Percentiles rank a stretch among this genome's conserved stretches.
Conservation (phyloP, 2,329 filamentous ascomycete species). For the Xylaria sp. region DNA sequence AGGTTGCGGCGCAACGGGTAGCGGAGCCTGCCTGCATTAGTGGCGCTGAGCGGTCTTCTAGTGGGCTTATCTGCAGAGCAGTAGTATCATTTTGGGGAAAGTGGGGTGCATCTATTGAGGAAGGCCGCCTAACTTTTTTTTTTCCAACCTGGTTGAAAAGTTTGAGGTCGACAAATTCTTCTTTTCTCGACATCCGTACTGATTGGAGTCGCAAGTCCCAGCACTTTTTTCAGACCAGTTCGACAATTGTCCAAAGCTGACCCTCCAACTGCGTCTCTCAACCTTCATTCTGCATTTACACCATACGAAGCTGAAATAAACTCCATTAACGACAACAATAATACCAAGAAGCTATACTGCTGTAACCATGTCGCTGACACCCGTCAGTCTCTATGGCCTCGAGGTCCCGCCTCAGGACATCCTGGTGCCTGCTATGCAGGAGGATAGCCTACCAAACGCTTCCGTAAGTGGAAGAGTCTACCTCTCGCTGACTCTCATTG, state of each 20-base stretch:
- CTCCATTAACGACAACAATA: constrained; percentile 22
- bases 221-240: not conserved
- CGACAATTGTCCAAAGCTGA: constrained; percentile 1
- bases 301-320: constrained; percentile 14
- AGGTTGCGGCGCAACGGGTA: constrained; percentile 38
- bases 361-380: constrained; percentile 64
- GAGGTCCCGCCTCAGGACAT: constrained; percentile 88
- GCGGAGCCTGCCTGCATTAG: constrained; percentile 33
- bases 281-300: constrained; percentile 27
- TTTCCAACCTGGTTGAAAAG: constrained; percentile 31
- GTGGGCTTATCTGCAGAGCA: constrained; percentile 38
- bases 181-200: constrained; percentile 21
- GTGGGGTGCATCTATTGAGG: constrained; percentile 42
- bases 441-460: constrained; percentile 73
- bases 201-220: constrained; percentile 14
- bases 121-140: constrained; percentile 42
- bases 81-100: constrained; percentile 41
- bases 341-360: constrained; percentile 11
- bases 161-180: constrained; percentile 29
- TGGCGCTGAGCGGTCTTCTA: constrained; percentile 4
- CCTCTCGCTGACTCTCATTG: not conserved
- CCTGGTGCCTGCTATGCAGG: constrained; percentile 80
- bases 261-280: not conserved
- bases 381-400: constrained; percentile 90
- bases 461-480: constrained; percentile 69